Evolutionary conservation across 1,284 basidiomycete genomes (phyloP).

Genomic region (Wolfiporia cocos): DNA sequence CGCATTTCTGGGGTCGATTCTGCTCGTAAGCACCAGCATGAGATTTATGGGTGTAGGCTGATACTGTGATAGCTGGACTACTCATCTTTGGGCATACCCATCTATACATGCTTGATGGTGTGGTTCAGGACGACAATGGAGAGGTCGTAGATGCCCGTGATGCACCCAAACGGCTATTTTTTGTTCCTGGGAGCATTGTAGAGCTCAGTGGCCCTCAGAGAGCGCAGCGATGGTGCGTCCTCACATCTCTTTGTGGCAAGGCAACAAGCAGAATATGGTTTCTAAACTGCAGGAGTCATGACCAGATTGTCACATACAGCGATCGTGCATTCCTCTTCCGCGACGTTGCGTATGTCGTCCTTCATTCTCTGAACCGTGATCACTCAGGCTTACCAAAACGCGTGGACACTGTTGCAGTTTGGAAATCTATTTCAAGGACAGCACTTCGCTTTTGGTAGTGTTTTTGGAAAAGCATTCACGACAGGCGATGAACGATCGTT

Average conservation of each 20-base stretch:
- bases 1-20: conserved; percentile 85
- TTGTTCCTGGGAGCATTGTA: conserved; percentile 80
- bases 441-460: conserved; percentile 75
- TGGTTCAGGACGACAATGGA: conserved; percentile 84
- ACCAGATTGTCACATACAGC: conserved; percentile 72
- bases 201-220: conserved; percentile 73
- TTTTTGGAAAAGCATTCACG: conserved; percentile 69
- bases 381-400: conserved; percentile 2
- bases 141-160: conserved; percentile 89
- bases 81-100: conserved; percentile 83
- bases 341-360: conserved; percentile 71
- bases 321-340: conserved; percentile 86
- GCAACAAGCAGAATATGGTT: neutral
- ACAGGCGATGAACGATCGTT: conserved; percentile 55
- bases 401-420: too few relatives aligned
- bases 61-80: conserved; percentile 58
- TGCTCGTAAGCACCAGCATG: conserved; percentile 54
- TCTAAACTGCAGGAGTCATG: conserved; percentile 64
- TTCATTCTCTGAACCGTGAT: conserved; percentile 2
- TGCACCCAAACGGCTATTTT: conserved; percentile 78
- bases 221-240: conserved; percentile 70
- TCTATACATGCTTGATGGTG: conserved; percentile 88
- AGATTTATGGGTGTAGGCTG: neutral
- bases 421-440: conserved; percentile 90
- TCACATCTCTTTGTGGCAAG: neutral